These are phyloP conservation scores for Nadsonia commutata DNA, from an alignment of 1,139 yeast genomes.

Conservation along the genomic window DNA sequence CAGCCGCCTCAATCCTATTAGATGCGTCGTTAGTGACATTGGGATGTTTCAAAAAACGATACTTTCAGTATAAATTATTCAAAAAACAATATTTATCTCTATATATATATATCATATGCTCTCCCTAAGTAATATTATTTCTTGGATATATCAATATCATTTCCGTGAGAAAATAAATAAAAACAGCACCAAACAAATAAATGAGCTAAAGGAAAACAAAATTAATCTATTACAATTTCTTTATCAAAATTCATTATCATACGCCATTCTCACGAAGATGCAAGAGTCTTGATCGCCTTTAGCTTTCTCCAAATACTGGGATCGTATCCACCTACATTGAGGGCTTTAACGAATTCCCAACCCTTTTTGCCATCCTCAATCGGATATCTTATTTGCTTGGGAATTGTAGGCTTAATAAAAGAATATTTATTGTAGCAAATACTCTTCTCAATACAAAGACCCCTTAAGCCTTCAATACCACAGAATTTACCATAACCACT, in stretches of 20 bases:
- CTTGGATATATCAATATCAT: too few species aligned
- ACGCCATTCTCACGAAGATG: constrained; percentile 12
- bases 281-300: constrained; percentile 37
- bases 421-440: constrained; percentile 74
- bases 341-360: constrained; percentile 71
- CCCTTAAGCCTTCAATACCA: constrained; percentile 89
- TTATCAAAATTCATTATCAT: background rate
- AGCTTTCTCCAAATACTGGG: constrained; percentile 51
- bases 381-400: constrained; percentile 83
- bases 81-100: too few species aligned
- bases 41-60: too few species aligned
- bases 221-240: background rate
- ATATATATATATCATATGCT: too few species aligned
- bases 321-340: constrained; percentile 79
- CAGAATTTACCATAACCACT: constrained; percentile 96
- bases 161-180: too few species aligned
- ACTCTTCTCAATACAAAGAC: constrained; percentile 73
- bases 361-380: constrained; percentile 67
- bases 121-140: too few species aligned
- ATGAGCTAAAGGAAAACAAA: too few species aligned
- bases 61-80: too few species aligned
- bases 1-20: too few species aligned
- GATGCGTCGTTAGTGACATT: too few species aligned
- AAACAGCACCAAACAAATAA: too few species aligned
- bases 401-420: constrained; percentile 63